Evolutionary conservation across 2,329 filamentous ascomycete species (phyloP).

Genomic region (Mollisia scopiformis): DNA sequence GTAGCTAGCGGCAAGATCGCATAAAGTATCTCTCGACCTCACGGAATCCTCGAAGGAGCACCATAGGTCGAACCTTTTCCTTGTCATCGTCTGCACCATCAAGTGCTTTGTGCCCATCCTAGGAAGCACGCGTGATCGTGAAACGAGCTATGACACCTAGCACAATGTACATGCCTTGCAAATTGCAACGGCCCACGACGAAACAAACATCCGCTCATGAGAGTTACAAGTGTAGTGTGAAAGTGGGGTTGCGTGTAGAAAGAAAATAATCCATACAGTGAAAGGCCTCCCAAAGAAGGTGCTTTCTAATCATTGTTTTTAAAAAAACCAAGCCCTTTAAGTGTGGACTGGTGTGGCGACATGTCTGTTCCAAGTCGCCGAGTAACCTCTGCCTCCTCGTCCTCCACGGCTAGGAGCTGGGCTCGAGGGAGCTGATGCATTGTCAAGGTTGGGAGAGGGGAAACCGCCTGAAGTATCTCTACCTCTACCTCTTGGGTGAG

Average conservation of each 20-base stretch:
- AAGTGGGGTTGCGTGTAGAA: slow-evolving; percentile 30
- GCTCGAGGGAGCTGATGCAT: slow-evolving; percentile 23
- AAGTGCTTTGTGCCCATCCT: slow-evolving; percentile 12
- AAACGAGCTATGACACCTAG: slow-evolving; percentile 26
- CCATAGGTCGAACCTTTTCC: slow-evolving; percentile 11
- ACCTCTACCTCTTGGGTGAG: slow-evolving; percentile 32
- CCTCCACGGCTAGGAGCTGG: slow-evolving; percentile 26
- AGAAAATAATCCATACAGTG: slow-evolving; percentile 30
- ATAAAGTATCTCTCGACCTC: slow-evolving; percentile 11
- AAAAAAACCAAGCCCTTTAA: slow-evolving; percentile 21
- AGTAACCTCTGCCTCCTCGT: slow-evolving; percentile 30
- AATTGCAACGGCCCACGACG: slow-evolving; percentile 33
- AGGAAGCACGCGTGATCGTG: slow-evolving; percentile 17
- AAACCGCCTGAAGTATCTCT: slow-evolving; percentile 32
- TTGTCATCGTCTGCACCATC: slow-evolving; percentile 13
- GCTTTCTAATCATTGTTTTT: slow-evolving; percentile 5
- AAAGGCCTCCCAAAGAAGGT: slow-evolving; percentile 6
- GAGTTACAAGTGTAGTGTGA: slow-evolving; percentile 37
- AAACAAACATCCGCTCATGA: slow-evolving; percentile 36
- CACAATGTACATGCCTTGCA: slow-evolving; percentile 35
- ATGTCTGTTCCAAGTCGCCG: slow-evolving; percentile 31
- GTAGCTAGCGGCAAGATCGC: slow-evolving; percentile 12
- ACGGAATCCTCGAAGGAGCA: slow-evolving; percentile 16
- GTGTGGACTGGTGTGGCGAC: slow-evolving; percentile 34
- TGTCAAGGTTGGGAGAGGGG: slow-evolving; percentile 30